Evolutionary conservation across 768 basidiomycete species (phyloP).

Genomic region (Lentinula lateritia): DNA sequence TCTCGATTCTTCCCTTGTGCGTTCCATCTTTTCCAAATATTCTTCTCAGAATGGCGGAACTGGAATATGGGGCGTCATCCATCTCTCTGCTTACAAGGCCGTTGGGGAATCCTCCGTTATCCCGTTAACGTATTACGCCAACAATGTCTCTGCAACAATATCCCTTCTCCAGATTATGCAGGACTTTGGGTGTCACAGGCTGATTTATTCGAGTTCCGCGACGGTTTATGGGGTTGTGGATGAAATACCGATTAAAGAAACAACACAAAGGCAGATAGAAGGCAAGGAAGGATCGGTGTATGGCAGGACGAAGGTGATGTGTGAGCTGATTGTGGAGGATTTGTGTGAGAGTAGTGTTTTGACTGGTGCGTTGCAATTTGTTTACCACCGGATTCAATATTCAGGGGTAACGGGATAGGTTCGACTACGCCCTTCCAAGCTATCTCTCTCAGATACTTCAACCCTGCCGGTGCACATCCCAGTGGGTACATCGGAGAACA

Average conservation of each 20-base stretch:
- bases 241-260: slow-evolving; percentile 89
- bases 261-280: slow-evolving; percentile 32
- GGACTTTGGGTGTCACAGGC: slow-evolving; percentile 74
- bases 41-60: slow-evolving; percentile 45
- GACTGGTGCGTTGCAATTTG: slow-evolving; percentile 29
- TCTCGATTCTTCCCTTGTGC: slow-evolving; percentile 64
- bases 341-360: slow-evolving; percentile 40
- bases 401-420: slow-evolving; percentile 16
- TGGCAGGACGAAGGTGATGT: slow-evolving; percentile 92
- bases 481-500: slow-evolving; percentile 96
- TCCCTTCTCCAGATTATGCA: slow-evolving; percentile 83
- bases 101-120: slow-evolving; percentile 95
- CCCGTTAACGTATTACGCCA: slow-evolving; percentile 88
- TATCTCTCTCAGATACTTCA: slow-evolving; percentile 94
- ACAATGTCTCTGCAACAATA: slow-evolving; percentile 89
- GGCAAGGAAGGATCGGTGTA: slow-evolving; percentile 84
- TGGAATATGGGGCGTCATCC: slow-evolving; percentile 94
- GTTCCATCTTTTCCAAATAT: slow-evolving; percentile 77
- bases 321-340: slow-evolving; percentile 85
- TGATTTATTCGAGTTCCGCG: slow-evolving; percentile 97
- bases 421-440: slow-evolving; percentile 71
- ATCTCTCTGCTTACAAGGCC: slow-evolving; percentile 97
- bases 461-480: slow-evolving; percentile 96
- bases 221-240: slow-evolving; percentile 98
- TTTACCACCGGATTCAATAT: slow-evolving; percentile 26